phyloP scores from a whole-genome alignment of 768 basidiomycete species.

The Collybia mongolica region DNA sequence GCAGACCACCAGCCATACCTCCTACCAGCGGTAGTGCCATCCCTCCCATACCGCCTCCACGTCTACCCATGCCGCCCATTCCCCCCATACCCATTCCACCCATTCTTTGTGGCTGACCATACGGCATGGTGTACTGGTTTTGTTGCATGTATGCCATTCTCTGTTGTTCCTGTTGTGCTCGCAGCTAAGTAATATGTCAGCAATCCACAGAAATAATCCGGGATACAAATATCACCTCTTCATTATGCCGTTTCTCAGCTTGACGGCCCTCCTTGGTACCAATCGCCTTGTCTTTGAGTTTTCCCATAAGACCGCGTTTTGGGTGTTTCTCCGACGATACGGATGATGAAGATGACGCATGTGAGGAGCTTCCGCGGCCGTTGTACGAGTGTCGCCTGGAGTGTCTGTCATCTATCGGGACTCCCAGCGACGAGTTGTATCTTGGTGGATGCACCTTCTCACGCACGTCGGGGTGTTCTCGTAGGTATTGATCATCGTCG shows the following conservation, averaged over 20 bases:
- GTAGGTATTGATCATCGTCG: constrained; percentile 65
- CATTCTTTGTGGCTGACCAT: constrained; percentile 13
- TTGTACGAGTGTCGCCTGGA: constrained; percentile 27
- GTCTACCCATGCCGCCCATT: constrained; percentile 14
- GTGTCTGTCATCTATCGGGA: constrained; percentile 5
- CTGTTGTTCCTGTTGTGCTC: constrained; percentile 20
- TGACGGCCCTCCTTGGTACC: constrained; percentile 67
- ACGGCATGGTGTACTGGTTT: constrained; percentile 21
- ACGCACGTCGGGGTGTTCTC: constrained; percentile 47
- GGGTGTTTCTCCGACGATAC: constrained; percentile 15
- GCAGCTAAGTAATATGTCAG: not conserved
- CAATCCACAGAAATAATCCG: not conserved
- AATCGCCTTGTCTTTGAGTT: constrained; percentile 61
- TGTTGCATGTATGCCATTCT: constrained; percentile 14
- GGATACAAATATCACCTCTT: constrained; percentile 5
- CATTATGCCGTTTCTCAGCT: constrained; percentile 20
- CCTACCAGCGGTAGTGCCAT: constrained; percentile 42
- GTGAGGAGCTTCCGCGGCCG: constrained; percentile 15
- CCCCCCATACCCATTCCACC: constrained; percentile 20
- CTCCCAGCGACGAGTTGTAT: not conserved
- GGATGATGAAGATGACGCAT: not conserved
- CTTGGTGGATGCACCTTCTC: constrained; percentile 26
- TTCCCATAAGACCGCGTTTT: constrained; percentile 56
- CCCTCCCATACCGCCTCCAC: constrained; percentile 25
- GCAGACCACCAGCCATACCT: constrained; percentile 47